A percentile compares a stretch with the other conserved stretches of the same genome.
These are phyloP conservation scores for Polygonum aviculare DNA, from an alignment of 148 eudicot genomes.

Conservation along the genomic window DNA sequence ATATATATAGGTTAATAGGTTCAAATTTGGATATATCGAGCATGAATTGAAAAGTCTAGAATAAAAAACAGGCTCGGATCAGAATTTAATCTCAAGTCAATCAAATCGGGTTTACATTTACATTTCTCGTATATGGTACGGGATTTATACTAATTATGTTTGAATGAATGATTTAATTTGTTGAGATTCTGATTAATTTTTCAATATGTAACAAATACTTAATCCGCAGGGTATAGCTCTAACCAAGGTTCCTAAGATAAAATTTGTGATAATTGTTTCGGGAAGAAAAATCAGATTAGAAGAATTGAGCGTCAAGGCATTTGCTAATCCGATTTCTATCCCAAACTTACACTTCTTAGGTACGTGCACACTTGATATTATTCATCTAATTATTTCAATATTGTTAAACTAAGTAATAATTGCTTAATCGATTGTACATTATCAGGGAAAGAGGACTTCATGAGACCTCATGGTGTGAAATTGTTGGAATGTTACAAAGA, in stretches of 20 bases:
- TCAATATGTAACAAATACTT: not conserved
- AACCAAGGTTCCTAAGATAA: constrained; percentile 60
- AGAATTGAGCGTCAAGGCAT: constrained; percentile 47
- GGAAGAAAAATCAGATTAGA: constrained; percentile 55
- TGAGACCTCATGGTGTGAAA: constrained; percentile 58
- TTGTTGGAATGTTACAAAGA: constrained; percentile 55
- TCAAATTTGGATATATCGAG: too few relatives aligned
- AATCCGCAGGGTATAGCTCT: constrained; percentile 47
- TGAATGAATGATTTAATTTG: not conserved
- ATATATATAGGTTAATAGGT: too few relatives aligned
- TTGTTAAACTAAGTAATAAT: too few relatives aligned
- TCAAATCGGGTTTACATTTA: too few relatives aligned
- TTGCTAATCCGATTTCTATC: constrained; percentile 43
- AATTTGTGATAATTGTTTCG: constrained; percentile 51
- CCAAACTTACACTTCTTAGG: constrained; percentile 86
- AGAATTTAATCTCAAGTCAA: too few relatives aligned
- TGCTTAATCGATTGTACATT: too few relatives aligned
- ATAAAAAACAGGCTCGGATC: too few relatives aligned
- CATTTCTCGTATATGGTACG: too few relatives aligned
- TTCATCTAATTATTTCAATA: too few relatives aligned
- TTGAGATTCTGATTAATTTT: too few relatives aligned
- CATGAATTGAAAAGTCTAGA: too few relatives aligned
- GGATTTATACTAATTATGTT: too few relatives aligned
- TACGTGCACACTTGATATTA: constrained; percentile 14
- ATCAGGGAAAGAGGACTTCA: constrained; percentile 40